phyloP scores from a whole-genome alignment of 441 rosid genomes.

The Syzygium malaccense region DNA sequence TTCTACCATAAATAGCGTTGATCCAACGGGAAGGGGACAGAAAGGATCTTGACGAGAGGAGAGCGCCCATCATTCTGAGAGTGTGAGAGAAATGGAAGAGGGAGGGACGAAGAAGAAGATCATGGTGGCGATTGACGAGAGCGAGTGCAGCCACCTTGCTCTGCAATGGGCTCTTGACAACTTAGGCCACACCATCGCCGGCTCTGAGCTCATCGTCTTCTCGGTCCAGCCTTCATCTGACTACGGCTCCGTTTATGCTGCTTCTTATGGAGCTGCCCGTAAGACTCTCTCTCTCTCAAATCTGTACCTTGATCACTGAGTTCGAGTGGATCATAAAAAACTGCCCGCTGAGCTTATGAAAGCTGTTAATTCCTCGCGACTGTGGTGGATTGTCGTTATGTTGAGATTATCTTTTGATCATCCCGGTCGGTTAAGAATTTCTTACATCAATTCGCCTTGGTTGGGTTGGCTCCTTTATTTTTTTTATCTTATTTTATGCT shows the following conservation, averaged over 20 bases:
- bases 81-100: neutral
- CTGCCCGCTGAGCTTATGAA: neutral
- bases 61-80: neutral
- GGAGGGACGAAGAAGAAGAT: neutral
- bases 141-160: constrained; percentile 12
- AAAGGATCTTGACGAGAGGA: neutral
- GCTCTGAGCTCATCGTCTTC: constrained; percentile 5
- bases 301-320: neutral
- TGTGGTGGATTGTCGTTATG: neutral
- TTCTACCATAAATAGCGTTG: neutral
- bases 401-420: neutral
- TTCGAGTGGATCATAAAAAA: neutral
- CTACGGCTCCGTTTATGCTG: constrained; percentile 10
- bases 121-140: constrained; percentile 12
- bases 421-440: neutral
- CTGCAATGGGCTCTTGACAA: constrained; percentile 9
- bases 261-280: constrained; percentile 10
- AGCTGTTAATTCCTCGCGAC: neutral
- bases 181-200: neutral
- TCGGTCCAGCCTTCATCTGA: constrained; percentile 1
- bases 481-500: neutral
- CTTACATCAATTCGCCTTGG: neutral
- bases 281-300: neutral
- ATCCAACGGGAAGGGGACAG: neutral
- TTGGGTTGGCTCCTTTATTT: neutral